Base-by-base conservation (phyloP, 2,329 filamentous ascomycete genomes). In the Penicillium sp. region DNA sequence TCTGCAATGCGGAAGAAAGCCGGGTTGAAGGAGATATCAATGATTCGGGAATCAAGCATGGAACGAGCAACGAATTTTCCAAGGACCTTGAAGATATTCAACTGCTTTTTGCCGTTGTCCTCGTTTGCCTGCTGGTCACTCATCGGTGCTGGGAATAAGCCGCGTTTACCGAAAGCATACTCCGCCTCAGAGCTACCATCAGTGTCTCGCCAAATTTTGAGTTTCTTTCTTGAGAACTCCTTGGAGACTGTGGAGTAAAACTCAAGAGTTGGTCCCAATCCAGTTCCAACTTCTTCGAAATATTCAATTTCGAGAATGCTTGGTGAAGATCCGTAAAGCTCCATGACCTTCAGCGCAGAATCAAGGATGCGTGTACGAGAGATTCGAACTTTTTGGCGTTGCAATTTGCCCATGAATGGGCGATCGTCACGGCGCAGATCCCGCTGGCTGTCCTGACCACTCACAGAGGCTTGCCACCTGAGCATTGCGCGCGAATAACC, bases 211-310 rank as follows among this genome's bases (percentile, higher is more conserved):
- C 95, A 99, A 5, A 99, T 84, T 77, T 92, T 96, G 49, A 97
- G 84, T 74, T 95, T 97, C 81, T 93, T 97, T 80, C 94, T 96
- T 1, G 90, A 93, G 67, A 97, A 97, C 71, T 99, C 94, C 65
- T 90, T 94, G 0, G 94, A 99, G 1, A 97, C 93, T 0, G 90
- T 96, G 0, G 94, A 96, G 75, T 99, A 99, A 72, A 99, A 99
- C 70, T 99, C 94, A 13, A 99, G 82, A 0, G 94, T 99, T 4
- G 94, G 94, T 0, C 94, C 94, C 43, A 99, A 81, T 44, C 94
- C 94, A 22, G 95, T 99, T 53, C 94, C 94, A 21, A 99, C 94
- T 75, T 99, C 94, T 67, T 97, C 94, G 63, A 99, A 99, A 68
- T 99, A 99, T 68, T 99, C 95, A 2, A 99, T 93, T 69, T 99